Evolutionary conservation across 148 eudicot genomes (phyloP).

Genomic region (Chenopodium suecicum): DNA sequence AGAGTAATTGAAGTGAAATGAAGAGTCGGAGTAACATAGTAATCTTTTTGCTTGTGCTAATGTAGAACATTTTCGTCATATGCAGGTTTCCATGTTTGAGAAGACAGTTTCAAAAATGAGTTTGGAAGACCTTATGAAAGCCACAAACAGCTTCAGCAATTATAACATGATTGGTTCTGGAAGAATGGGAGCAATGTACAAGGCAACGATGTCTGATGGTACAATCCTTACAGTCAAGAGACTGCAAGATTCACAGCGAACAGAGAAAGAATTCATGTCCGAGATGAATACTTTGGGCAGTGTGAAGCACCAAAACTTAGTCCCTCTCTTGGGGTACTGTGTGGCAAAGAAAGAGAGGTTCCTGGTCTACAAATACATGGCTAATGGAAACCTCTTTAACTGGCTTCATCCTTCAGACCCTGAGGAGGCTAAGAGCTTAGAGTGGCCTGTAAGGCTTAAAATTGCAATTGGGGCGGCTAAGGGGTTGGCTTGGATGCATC

Average conservation of each 20-base stretch:
- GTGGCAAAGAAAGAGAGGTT: constrained; percentile 49
- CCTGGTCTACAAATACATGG: constrained; percentile 47
- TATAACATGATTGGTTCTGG: constrained; percentile 40
- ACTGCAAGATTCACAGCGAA: constrained; percentile 44
- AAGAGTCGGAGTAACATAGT: not conserved
- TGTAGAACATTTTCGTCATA: not conserved
- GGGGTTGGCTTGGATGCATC: constrained; percentile 55
- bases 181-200: constrained; percentile 46
- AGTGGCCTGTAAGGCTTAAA: constrained; percentile 49
- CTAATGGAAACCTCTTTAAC: constrained; percentile 42
- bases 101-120: constrained; percentile 43
- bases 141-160: constrained; percentile 48
- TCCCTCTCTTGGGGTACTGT: constrained; percentile 51
- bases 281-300: constrained; percentile 56
- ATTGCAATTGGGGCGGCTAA: constrained; percentile 48
- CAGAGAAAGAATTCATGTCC: constrained; percentile 45
- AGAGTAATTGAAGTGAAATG: not conserved
- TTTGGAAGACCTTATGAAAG: constrained; percentile 51
- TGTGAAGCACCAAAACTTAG: constrained; percentile 47
- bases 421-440: constrained; percentile 31
- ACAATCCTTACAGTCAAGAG: constrained; percentile 45
- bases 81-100: constrained; percentile 54
- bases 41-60: not conserved
- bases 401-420: constrained; percentile 39
- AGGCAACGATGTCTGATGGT: constrained; percentile 44